Evolutionary conservation across 2,329 filamentous ascomycete species (phyloP).

Genomic region (Torrubiella hemipterigena): DNA sequence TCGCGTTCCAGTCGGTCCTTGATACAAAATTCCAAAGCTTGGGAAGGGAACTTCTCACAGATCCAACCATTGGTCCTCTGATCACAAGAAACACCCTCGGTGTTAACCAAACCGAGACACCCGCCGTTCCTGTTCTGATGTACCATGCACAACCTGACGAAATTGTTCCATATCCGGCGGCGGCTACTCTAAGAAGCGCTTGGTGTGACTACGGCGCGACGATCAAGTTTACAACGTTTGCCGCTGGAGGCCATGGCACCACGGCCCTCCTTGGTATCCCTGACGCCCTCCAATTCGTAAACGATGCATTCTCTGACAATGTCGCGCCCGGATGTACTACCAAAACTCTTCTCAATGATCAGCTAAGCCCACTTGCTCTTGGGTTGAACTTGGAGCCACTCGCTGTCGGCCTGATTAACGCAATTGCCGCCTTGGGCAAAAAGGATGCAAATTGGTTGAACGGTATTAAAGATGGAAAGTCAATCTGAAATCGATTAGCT

Average conservation of each 20-base stretch:
- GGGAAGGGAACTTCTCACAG: neutral
- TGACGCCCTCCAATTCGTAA: neutral
- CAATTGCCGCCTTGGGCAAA: constrained; percentile 1
- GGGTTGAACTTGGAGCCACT: constrained; percentile 5
- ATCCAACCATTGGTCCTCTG: neutral
- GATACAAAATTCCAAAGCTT: constrained; percentile 2
- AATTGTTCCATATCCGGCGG: constrained; percentile 3
- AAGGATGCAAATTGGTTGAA: constrained; percentile 3
- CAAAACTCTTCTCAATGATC: constrained; percentile 1
- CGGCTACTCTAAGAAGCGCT: neutral
- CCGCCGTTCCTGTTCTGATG: constrained; percentile 2
- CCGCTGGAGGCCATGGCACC: constrained; percentile 2
- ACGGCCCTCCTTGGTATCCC: constrained; percentile 3
- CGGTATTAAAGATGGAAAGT: too few species aligned
- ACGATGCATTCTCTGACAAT: constrained; percentile 1
- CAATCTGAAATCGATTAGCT: too few species aligned
- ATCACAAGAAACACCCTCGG: constrained; percentile 3
- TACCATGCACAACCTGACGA: constrained; percentile 5
- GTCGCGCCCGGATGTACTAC: constrained; percentile 2
- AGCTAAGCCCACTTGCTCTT: constrained; percentile 3
- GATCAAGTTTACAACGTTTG: constrained; percentile 1
- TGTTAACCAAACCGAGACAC: constrained; percentile 2
- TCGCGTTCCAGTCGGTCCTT: constrained; percentile 3
- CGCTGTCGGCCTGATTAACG: neutral
- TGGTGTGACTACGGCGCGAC: constrained; percentile 5